Base-by-base conservation (phyloP, 2,329 filamentous ascomycete genomes). In the Pseudogymnoascus verrucosus region DNA sequence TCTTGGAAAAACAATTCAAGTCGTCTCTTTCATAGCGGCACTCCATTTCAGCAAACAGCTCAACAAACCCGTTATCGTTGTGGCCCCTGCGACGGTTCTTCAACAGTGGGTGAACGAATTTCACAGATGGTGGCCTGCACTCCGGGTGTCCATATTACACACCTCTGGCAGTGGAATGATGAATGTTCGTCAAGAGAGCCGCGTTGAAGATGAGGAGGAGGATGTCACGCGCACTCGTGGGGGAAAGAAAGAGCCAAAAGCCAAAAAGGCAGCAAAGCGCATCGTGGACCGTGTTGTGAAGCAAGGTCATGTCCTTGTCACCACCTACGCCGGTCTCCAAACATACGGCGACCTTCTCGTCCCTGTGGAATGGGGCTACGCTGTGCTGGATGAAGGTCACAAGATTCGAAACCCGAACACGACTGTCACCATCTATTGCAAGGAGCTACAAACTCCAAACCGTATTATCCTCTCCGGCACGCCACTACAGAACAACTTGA, bases 71-170 rank as follows among this genome's bases (percentile, higher is more conserved):
- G 87, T 96, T 47, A 91, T 99, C 65, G 84, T 99, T 6, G 92
- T 99, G 3, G 93, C 92, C 61, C 95, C 95, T 1, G 93, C 93
- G 3, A 99, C 95, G 0, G 89, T 99, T 23, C 88, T 99, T 78
- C 89, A 91, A 66, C 95, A 99, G 74, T 99, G 95, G 95, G 95
- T 97, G 11, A 96, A 96, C 67, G 95, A 99, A 72, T 98, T 99
- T 70, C 96, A 99, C 76, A 87, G 89, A 11, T 99, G 96, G 96
- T 99, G 96, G 96, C 95, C 95, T n/a, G 89, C 95, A n/a, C 80
- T 99, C 34, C 85, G 96, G 44, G 95, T 99, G 4, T 96, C 93
- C 0, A 98, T 99, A 66, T 75, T 99, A 60, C 95, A 99, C 73
- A 91, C 91, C 0, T 97, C 95, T 4, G 95, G 95, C 2, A 98